Conservation (phyloP, 2,329 filamentous ascomycete genomes). For the Colletotrichum liaoningense region DNA sequence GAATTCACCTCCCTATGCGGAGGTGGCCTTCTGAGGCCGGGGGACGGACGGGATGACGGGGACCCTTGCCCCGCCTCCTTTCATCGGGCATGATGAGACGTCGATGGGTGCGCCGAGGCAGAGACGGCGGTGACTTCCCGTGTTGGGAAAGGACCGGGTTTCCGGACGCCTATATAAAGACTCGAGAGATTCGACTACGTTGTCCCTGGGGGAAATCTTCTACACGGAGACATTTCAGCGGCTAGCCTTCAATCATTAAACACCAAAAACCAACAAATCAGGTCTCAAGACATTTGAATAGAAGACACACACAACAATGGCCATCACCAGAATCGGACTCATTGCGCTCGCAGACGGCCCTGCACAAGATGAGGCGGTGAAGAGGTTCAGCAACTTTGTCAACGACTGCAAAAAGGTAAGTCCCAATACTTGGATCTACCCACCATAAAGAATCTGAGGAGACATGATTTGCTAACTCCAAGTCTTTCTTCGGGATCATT, state of each 20-base stretch:
- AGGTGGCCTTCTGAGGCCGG: not conserved
- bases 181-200: too few relatives aligned
- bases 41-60: not conserved
- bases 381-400: slow-evolving; percentile 24
- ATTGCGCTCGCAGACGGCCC: slow-evolving; percentile 25
- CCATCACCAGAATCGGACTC: slow-evolving; percentile 31
- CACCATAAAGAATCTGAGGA: not conserved
- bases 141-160: not conserved
- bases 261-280: not conserved
- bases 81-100: slow-evolving; percentile 16
- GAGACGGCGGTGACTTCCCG: slow-evolving; percentile 4
- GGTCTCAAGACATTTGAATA: not conserved
- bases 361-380: slow-evolving; percentile 23
- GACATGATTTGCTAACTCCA: not conserved
- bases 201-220: too few relatives aligned
- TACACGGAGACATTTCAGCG: not conserved
- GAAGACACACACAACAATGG: not conserved
- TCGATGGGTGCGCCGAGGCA: slow-evolving; percentile 4
- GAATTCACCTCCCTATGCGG: not conserved
- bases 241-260: too few relatives aligned
- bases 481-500: not conserved
- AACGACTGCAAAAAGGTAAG: slow-evolving; percentile 24
- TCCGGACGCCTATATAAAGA: slow-evolving; percentile 14
- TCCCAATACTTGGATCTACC: not conserved
- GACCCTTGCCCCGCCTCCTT: not conserved